Evolutionary conservation across 768 basidiomycete species (phyloP).

Genomic region (Tylopilus vinaceipallidus): DNA sequence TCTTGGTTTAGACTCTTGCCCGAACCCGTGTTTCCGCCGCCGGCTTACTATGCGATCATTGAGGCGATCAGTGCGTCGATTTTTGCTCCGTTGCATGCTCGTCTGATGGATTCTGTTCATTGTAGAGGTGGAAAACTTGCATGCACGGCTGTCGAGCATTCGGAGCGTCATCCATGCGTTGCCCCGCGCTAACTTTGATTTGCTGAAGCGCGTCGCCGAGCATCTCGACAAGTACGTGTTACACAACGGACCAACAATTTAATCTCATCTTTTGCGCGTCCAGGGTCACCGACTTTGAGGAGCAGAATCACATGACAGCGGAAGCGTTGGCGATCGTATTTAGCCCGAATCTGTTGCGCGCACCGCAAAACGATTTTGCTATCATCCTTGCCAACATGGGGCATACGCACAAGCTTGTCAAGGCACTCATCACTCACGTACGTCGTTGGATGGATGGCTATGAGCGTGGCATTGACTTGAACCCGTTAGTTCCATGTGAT

Average conservation of each 20-base stretch:
- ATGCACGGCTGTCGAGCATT: constrained; percentile 60
- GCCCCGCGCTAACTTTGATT: constrained; percentile 71
- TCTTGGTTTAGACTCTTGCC: constrained; percentile 84
- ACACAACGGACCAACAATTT: neutral
- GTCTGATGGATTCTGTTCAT: constrained; percentile 5
- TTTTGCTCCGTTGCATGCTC: neutral
- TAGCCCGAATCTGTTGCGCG: constrained; percentile 75
- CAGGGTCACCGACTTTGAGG: constrained; percentile 86
- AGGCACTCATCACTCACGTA: constrained; percentile 74
- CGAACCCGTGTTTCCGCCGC: constrained; percentile 72
- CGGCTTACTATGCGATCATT: constrained; percentile 66
- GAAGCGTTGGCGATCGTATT: constrained; percentile 85
- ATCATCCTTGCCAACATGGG: constrained; percentile 82
- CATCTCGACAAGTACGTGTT: constrained; percentile 70
- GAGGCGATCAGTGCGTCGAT: constrained; percentile 60
- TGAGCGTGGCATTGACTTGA: constrained; percentile 3
- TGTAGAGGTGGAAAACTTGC: constrained; percentile 68
- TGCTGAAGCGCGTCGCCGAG: constrained; percentile 76
- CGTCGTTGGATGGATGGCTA: constrained; percentile 28
- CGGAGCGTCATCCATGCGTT: constrained; percentile 67
- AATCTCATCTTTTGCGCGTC: neutral
- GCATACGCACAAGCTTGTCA: constrained; percentile 70
- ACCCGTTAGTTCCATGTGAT: constrained; percentile 58
- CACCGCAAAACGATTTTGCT: constrained; percentile 75
- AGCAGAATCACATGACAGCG: constrained; percentile 87